phyloP scores from a whole-genome alignment of 2,329 filamentous ascomycete genomes.

The Fusarium verticillioides region DNA sequence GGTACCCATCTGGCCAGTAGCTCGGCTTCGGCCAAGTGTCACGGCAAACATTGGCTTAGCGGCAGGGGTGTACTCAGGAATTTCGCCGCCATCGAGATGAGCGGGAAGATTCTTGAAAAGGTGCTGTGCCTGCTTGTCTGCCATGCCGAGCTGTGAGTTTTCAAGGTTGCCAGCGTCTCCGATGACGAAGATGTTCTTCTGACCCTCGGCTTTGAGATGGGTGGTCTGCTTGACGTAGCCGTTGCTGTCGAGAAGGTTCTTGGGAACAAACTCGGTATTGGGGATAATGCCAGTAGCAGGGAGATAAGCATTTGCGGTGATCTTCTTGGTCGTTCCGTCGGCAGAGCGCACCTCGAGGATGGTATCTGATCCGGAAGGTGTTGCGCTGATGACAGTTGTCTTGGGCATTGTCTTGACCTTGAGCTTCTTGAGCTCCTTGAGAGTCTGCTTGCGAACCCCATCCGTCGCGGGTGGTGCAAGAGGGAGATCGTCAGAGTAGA shows the following conservation, averaged over 20 bases:
- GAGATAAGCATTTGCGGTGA: constrained; percentile 58
- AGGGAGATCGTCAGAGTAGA: constrained; percentile 54
- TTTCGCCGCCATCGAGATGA: constrained; percentile 46
- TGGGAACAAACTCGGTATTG: constrained; percentile 59
- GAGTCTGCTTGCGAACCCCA: constrained; percentile 53
- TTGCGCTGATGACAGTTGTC: constrained; percentile 50
- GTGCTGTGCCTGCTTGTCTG: constrained; percentile 50
- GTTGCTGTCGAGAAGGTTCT: constrained; percentile 48
- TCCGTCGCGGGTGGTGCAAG: constrained; percentile 48
- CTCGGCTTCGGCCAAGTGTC: constrained; percentile 54
- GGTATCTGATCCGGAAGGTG: constrained; percentile 43
- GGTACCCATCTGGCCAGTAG: constrained; percentile 52
- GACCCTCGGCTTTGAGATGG: constrained; percentile 50
- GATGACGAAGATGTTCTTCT: constrained; percentile 56
- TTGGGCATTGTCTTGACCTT: constrained; percentile 56
- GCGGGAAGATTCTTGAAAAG: constrained; percentile 50
- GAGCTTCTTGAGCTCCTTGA: constrained; percentile 55
- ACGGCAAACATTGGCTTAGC: constrained; percentile 50
- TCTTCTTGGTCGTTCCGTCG: constrained; percentile 50
- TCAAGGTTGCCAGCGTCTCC: constrained; percentile 59
- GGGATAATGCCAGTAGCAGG: constrained; percentile 58
- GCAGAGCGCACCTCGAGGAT: constrained; percentile 50
- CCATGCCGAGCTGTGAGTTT: constrained; percentile 45
- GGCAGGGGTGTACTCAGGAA: constrained; percentile 47
- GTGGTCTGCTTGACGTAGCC: constrained; percentile 53